phyloP scores from a whole-genome alignment of 139 green algal species.

The Chlamydomonas incerta region DNA sequence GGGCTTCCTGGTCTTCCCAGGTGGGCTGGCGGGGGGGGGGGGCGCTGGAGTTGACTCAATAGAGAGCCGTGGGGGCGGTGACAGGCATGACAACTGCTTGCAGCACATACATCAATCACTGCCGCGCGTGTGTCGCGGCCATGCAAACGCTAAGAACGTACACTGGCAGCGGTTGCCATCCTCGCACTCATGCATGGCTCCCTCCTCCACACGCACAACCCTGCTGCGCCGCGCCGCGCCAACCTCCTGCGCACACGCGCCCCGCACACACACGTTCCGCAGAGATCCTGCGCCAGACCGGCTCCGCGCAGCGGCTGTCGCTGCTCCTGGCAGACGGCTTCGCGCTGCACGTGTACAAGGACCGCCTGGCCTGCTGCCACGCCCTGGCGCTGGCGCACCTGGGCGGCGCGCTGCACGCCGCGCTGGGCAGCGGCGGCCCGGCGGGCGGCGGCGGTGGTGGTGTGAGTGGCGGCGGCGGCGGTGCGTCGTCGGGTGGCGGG shows the following conservation, averaged over 20 bases:
- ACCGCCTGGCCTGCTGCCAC: neutral
- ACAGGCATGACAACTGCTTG: too few species aligned
- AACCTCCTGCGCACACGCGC: too few species aligned
- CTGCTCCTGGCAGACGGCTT: constrained; percentile 29
- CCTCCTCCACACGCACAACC: too few species aligned
- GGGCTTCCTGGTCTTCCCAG: constrained; percentile 34
- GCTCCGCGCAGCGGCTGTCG: neutral
- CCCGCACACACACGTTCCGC: neutral
- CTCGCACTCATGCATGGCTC: too few species aligned
- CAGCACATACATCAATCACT: too few species aligned
- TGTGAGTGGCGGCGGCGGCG: too few species aligned
- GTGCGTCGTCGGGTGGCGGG: neutral
- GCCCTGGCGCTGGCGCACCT: constrained; percentile 10
- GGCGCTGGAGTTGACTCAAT: too few species aligned
- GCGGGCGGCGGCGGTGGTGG: neutral
- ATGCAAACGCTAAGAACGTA: too few species aligned
- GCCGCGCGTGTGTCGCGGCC: too few species aligned
- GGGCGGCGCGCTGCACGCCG: neutral
- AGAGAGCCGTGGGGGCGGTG: too few species aligned
- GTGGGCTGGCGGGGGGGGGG: neutral
- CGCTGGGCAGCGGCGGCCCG: neutral
- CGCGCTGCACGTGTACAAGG: constrained; percentile 35
- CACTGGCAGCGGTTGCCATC: too few species aligned
- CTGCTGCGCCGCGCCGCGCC: too few species aligned
- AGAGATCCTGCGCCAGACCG: constrained; percentile 11